These are phyloP conservation scores for Alnus rubra DNA, from an alignment of 306 rosid species.

Conservation along the genomic window DNA sequence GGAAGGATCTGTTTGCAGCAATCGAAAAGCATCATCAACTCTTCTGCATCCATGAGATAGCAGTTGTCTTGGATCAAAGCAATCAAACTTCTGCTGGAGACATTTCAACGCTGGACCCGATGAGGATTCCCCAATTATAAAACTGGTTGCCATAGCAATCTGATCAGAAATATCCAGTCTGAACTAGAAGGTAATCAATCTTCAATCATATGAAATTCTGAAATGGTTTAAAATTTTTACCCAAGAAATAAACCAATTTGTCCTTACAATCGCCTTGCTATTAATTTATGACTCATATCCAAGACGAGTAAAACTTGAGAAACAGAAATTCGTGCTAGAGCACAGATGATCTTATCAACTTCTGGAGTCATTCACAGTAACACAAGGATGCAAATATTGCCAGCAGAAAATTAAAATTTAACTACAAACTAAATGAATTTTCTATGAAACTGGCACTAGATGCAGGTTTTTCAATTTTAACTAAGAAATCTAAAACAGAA, in stretches of 20 bases:
- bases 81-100: conserved; percentile 37
- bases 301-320: no score
- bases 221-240: background rate
- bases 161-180: conserved; percentile 21
- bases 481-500: background rate
- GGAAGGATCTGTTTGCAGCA: conserved; percentile 55
- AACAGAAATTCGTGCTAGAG: background rate
- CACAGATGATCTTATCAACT: background rate
- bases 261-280: conserved; percentile 1
- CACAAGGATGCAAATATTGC: background rate
- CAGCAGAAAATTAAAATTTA: background rate
- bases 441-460: no score
- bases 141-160: conserved; percentile 41
- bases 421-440: no score
- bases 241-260: background rate
- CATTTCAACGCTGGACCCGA: conserved; percentile 27
- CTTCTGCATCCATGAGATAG: conserved; percentile 44
- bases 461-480: no score
- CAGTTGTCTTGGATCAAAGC: conserved; percentile 39
- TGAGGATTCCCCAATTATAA: conserved; percentile 42
- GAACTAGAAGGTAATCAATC: background rate
- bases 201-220: background rate
- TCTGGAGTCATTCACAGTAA: background rate
- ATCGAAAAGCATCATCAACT: conserved; percentile 46
- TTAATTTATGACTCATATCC: background rate